phyloP scores from a whole-genome alignment of 441 rosid genomes.

The Adansonia grandidieri region DNA sequence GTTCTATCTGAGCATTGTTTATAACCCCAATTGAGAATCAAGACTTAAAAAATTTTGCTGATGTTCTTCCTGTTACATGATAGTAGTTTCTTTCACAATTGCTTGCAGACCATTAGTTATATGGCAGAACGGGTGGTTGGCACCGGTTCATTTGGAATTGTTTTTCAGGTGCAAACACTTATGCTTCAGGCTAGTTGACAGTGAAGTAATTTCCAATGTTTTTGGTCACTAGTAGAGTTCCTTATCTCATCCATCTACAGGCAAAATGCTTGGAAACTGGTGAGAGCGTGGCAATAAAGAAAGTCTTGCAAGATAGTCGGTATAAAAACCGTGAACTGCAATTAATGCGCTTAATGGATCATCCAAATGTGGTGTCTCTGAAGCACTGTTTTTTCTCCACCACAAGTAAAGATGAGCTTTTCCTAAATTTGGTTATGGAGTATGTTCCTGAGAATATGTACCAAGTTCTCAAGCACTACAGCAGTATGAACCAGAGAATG shows the following conservation, averaged over 20 bases:
- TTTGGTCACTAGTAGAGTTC: background rate
- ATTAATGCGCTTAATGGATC: conserved; percentile 70
- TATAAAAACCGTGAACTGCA: conserved; percentile 74
- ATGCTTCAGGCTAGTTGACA: conserved; percentile 2
- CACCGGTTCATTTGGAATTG: conserved; percentile 70
- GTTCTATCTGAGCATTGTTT: background rate
- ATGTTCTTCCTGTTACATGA: background rate
- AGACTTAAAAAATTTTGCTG: background rate
- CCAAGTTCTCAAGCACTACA: conserved; percentile 62
- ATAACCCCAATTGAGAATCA: background rate
- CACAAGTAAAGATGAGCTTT: conserved; percentile 63
- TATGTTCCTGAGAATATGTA: conserved; percentile 72
- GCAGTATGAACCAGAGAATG: conserved; percentile 60
- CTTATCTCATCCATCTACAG: conserved; percentile 35
- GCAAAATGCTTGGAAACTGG: conserved; percentile 80
- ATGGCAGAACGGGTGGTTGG: conserved; percentile 81
- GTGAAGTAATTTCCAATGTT: background rate
- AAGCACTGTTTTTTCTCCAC: conserved; percentile 83
- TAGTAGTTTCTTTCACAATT: background rate
- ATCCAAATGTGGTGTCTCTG: conserved; percentile 66
- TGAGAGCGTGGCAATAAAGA: conserved; percentile 76
- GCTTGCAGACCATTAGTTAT: conserved; percentile 64
- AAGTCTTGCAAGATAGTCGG: conserved; percentile 68
- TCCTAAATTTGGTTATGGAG: conserved; percentile 73
- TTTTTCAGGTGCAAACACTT: conserved; percentile 54